Evolutionary conservation across 176 grass and related monocot species (phyloP), one percentile per base, ranked within the genome.

Genomic region (Zoysia japonica): DNA sequence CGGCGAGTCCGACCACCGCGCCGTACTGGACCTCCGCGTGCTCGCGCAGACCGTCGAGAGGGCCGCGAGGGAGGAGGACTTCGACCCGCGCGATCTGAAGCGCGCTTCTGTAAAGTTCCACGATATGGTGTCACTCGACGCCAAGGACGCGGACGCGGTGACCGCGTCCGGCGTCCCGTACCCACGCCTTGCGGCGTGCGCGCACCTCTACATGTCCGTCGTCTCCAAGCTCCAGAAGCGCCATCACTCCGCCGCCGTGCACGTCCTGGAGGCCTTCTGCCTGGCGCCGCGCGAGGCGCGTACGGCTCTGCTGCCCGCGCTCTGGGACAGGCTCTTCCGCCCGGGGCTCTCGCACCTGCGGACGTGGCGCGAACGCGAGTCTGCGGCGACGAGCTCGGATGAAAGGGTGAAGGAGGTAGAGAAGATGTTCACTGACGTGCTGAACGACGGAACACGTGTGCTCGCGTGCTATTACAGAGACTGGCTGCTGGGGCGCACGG

Each of bases 401-500:
- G 74, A 66, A 3, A 86, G 76, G 36, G 77, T 40, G 4, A 86
- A 93, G 66, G 68, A 81, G 4, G 67, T 94, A 47, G 79, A 85
- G 44, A 80, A 15, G 64, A 68, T 15, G 19, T 94, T 92, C 79
- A 17, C 61, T 0, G 83, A 88, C 36, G 81, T 53, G 5, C 6
- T 94, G 69, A 72, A 97, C 72, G 85, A 70, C 0, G 87, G 89
- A 15, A 94, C 94, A 17, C 74, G 86, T 17, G 36, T 15, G 19
- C 60, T 97, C 69, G 95, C 95, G 51, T 49, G 80, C 69, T 94
- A 97, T 86, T 97, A 97, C 86, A 87, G 83, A 39, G 89, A 94
- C n/a, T 97, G 89, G 95, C 77, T 97, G 6, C 81, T 80, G 17
- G 92, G 85, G 3, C 89, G 89, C 66, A 88, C 76, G 3, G 39